Percentiles rank a stretch among this genome's conserved stretches.
Evolutionary conservation across 768 basidiomycete genomes (phyloP).

Genomic region (Amanita pseudoporphyria): DNA sequence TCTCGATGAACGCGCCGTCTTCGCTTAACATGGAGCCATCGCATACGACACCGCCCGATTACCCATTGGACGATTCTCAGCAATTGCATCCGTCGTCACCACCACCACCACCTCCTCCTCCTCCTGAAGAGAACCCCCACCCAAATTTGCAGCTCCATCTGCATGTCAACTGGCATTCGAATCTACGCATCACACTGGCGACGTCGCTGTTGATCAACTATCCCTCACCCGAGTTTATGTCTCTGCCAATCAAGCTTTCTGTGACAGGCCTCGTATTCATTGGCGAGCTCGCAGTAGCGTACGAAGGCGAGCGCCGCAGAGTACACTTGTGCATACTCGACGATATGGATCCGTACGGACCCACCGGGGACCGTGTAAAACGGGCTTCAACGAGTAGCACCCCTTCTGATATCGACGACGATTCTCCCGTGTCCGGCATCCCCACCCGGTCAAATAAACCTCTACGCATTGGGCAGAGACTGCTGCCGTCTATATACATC

Average conservation of each 20-base stretch:
- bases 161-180: slow-evolving; percentile 76
- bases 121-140: slow-evolving; percentile 24
- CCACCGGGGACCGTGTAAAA: slow-evolving; percentile 45
- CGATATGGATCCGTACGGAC: slow-evolving; percentile 78
- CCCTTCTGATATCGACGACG: slow-evolving; percentile 58
- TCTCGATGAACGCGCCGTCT: background rate
- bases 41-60: slow-evolving; percentile 9
- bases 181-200: slow-evolving; percentile 80
- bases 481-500: slow-evolving; percentile 82
- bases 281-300: slow-evolving; percentile 85
- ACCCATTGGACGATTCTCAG: too few relatives aligned
- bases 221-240: slow-evolving; percentile 94
- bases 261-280: slow-evolving; percentile 82
- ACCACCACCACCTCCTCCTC: slow-evolving; percentile 12
- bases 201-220: slow-evolving; percentile 96
- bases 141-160: slow-evolving; percentile 88
- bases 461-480: slow-evolving; percentile 68
- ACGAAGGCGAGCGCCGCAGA: slow-evolving; percentile 72
- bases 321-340: slow-evolving; percentile 87
- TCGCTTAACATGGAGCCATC: slow-evolving; percentile 15
- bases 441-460: slow-evolving; percentile 48
- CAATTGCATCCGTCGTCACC: too few relatives aligned
- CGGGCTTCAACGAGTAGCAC: slow-evolving; percentile 40
- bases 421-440: slow-evolving; percentile 25
- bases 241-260: slow-evolving; percentile 89